A percentile compares a stretch with the other conserved stretches of the same genome.
These are phyloP conservation scores for Xylaria polymorpha DNA, from an alignment of 2,329 filamentous ascomycete genomes.

Conservation along the genomic window DNA sequence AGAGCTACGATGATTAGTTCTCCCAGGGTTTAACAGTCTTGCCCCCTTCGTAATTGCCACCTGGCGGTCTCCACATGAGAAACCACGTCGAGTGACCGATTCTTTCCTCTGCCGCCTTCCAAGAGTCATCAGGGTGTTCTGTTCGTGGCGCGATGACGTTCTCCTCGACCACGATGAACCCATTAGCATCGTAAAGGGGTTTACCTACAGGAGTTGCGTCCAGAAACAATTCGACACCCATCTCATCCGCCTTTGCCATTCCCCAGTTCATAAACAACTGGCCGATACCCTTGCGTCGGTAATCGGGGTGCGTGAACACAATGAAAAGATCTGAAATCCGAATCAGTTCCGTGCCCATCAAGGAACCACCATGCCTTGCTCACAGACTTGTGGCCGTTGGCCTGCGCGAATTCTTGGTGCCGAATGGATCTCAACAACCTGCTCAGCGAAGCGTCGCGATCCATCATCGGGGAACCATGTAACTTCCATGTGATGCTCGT, in stretches of 20 bases:
- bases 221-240: conserved; percentile 28
- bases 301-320: conserved; percentile 43
- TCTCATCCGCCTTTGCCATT: conserved; percentile 39
- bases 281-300: conserved; percentile 39
- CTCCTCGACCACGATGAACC: no score
- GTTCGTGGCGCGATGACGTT: no score
- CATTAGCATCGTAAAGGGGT: no score
- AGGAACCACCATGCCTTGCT: conserved; percentile 26
- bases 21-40: no score
- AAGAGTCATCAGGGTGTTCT: no score
- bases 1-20: no score
- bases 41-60: no score
- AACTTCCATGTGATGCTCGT: conserved; percentile 35
- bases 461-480: conserved; percentile 50
- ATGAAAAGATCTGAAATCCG: conserved; percentile 14
- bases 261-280: conserved; percentile 44
- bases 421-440: conserved; percentile 26
- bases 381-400: conserved; percentile 43
- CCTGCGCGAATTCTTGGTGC: conserved; percentile 35
- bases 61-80: no score
- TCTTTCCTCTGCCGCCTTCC: no score
- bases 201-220: background rate
- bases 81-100: no score
- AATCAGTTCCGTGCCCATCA: background rate
- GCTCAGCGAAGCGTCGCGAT: conserved; percentile 41